Conservation (phyloP, 495 filamentous ascomycete genomes). For the Aspergillus haitiensis region DNA sequence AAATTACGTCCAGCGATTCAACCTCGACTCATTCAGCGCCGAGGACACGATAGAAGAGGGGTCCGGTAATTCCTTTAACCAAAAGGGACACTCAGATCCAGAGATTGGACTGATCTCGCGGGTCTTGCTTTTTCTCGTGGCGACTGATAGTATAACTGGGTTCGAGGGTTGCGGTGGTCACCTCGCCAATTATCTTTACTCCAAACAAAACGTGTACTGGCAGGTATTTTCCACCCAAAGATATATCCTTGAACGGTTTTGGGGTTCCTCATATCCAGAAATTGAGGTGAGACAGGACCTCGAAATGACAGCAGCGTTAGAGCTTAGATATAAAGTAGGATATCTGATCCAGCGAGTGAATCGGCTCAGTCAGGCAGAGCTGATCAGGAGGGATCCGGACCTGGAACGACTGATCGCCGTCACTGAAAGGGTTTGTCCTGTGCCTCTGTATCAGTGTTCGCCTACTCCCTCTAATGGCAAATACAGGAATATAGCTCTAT, state of each 20-base stretch:
- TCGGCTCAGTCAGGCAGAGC: not conserved
- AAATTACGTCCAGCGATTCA: constrained; percentile 1
- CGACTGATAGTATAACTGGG: not conserved
- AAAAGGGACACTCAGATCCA: too few species aligned
- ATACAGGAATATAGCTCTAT: not conserved
- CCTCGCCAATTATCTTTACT: not conserved
- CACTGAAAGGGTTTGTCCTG: not conserved
- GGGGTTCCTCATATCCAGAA: not conserved
- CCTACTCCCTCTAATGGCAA: not conserved
- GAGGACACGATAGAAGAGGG: not conserved
- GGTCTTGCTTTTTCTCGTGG: not conserved
- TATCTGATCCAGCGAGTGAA: not conserved
- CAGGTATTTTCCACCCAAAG: not conserved
- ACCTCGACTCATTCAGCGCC: not conserved
- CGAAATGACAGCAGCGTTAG: not conserved
- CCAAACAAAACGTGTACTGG: not conserved
- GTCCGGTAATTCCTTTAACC: not conserved
- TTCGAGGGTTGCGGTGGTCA: constrained; percentile 6
- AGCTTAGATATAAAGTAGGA: constrained; percentile 3
- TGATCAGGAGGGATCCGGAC: not conserved
- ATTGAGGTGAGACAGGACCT: not conserved
- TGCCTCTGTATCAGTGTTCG: not conserved
- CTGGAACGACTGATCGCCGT: not conserved
- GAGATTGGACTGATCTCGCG: not conserved
- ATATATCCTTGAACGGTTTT: not conserved